These are phyloP conservation scores for Paraphoma sp. DNA, from an alignment of 2,329 filamentous ascomycete species.

Conservation along the genomic window DNA sequence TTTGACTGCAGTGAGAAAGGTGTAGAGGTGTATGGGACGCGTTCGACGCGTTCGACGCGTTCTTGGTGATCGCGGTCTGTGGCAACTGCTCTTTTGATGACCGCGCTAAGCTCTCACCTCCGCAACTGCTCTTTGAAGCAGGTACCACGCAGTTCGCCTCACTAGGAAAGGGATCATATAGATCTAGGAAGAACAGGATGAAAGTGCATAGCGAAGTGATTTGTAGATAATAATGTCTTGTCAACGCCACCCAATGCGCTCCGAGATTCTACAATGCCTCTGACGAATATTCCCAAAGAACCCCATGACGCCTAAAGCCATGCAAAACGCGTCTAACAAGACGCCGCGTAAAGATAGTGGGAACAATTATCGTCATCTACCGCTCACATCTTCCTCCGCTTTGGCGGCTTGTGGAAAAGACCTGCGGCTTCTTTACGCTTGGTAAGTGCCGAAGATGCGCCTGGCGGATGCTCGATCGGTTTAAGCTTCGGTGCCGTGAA, in stretches of 20 bases:
- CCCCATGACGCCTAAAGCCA: background rate
- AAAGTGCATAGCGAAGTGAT: background rate
- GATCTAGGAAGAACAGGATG: background rate
- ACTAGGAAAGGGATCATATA: background rate
- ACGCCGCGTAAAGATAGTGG: background rate
- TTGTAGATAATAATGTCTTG: background rate
- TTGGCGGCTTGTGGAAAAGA: slow-evolving; percentile 11
- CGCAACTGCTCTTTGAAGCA: background rate
- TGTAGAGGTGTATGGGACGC: background rate
- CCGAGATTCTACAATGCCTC: no score
- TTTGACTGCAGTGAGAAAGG: background rate
- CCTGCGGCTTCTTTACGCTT: slow-evolving; percentile 8
- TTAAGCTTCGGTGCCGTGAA: slow-evolving; percentile 37
- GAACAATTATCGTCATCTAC: background rate
- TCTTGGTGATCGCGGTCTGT: background rate
- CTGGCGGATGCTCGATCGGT: slow-evolving; percentile 3
- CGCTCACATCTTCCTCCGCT: slow-evolving; percentile 10
- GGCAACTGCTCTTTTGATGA: background rate
- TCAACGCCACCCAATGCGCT: no score
- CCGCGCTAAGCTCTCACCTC: background rate
- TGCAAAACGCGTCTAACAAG: background rate
- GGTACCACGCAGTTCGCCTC: no score
- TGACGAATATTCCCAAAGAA: no score
- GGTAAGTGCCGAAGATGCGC: background rate
- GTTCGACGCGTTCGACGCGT: background rate